Evolutionary conservation across 2,329 filamentous ascomycete species (phyloP).

Genomic region (Magnaporthiopsis incrustans): DNA sequence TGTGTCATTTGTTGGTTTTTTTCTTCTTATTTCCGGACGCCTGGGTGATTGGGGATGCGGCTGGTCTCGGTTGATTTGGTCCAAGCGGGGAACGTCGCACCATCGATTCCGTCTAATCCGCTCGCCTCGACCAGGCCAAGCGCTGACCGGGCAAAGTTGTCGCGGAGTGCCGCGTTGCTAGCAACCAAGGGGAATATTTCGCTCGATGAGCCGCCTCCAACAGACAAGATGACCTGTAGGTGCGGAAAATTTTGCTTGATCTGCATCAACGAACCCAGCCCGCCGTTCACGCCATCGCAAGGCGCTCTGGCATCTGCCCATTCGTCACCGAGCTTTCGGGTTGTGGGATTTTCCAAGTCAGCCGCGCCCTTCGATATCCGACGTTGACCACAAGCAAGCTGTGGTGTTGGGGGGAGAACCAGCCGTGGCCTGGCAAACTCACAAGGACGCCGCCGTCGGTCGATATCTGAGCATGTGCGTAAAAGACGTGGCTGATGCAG

Average conservation of each 20-base stretch:
- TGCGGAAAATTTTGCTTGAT: conserved; percentile 64
- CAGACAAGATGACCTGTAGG: conserved; percentile 67
- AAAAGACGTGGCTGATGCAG: conserved; percentile 75
- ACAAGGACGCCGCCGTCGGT: conserved; percentile 69
- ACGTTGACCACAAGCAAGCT: background rate
- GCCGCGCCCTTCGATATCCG: background rate
- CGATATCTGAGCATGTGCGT: conserved; percentile 70
- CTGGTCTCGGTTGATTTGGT: background rate
- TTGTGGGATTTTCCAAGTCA: background rate
- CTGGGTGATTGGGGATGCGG: background rate
- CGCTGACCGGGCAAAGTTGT: conserved; percentile 64
- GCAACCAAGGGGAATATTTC: conserved; percentile 63
- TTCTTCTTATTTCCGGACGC: background rate
- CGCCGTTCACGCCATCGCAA: conserved; percentile 64
- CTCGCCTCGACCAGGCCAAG: conserved; percentile 61
- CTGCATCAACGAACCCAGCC: conserved; percentile 63
- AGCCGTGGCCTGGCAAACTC: conserved; percentile 25
- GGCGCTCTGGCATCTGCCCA: conserved; percentile 66
- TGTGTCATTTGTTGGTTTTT: background rate
- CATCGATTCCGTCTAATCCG: conserved; percentile 67
- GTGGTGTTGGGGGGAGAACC: background rate
- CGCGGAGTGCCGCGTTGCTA: conserved; percentile 47
- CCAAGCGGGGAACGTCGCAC: conserved; percentile 37
- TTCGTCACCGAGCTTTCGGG: conserved; percentile 63
- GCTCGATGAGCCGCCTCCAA: conserved; percentile 61